Evolutionary conservation across 2,329 filamentous ascomycete species (phyloP).

Genomic region (Colletotrichum graminicola): DNA sequence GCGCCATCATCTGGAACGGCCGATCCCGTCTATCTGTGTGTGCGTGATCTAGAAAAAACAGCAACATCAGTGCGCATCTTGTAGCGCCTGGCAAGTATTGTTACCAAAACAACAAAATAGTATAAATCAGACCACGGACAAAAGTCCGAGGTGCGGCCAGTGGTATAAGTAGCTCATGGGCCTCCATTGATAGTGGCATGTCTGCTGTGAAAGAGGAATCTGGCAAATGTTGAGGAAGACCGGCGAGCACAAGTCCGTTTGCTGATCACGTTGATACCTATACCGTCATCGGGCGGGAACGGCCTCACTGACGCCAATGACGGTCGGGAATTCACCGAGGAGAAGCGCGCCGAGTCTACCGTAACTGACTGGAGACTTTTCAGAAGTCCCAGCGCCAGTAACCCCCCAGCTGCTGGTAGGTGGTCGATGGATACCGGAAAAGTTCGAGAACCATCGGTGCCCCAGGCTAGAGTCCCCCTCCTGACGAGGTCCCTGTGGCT

Average conservation of each 20-base stretch:
- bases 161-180: background rate
- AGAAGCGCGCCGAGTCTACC: background rate
- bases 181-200: too few relatives aligned
- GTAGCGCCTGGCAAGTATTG: background rate
- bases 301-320: background rate
- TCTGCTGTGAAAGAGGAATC: too few relatives aligned
- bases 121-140: background rate
- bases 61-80: background rate
- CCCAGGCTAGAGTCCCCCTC: background rate
- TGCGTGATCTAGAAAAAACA: background rate
- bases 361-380: background rate
- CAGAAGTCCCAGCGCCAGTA: background rate
- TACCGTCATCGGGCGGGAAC: background rate
- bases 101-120: background rate
- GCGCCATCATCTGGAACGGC: background rate
- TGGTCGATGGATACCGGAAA: background rate
- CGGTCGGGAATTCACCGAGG: too few relatives aligned
- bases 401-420: background rate
- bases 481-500: background rate
- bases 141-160: background rate
- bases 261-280: background rate
- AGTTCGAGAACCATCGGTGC: constrained; percentile 21
- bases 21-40: background rate
- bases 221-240: background rate
- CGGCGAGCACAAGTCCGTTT: background rate